Conservation (phyloP, 805 yeast species). For the Scheffersomyces lignosus region DNA sequence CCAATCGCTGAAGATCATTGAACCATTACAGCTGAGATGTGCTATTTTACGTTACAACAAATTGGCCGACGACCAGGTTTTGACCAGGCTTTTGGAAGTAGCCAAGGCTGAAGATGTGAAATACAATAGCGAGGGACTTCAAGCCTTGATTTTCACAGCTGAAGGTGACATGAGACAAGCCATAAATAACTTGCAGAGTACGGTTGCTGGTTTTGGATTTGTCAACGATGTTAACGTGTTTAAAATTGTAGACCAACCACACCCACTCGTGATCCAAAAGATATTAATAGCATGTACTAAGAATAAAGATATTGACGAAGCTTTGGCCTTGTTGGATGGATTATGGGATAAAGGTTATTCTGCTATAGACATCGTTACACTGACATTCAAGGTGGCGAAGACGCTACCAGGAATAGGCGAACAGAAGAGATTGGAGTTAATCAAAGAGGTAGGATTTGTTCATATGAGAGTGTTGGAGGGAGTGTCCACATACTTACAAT, state of each 20-base stretch:
- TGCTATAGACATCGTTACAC: constrained; percentile 88
- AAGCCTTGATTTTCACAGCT: constrained; percentile 90
- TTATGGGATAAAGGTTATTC: constrained; percentile 91
- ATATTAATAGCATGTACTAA: constrained; percentile 48
- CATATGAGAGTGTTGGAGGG: constrained; percentile 95
- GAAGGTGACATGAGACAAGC: constrained; percentile 99
- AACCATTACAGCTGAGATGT: constrained; percentile 94
- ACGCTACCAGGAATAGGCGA: constrained; percentile 69
- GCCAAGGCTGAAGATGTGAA: constrained; percentile 68
- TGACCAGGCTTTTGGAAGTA: constrained; percentile 71
- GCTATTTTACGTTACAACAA: constrained; percentile 86
- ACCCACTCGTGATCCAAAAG: constrained; percentile 78
- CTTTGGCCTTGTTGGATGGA: constrained; percentile 60
- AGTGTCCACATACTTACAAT: constrained; percentile 80
- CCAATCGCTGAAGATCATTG: constrained; percentile 90
- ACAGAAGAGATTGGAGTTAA: constrained; percentile 66
- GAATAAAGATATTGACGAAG: constrained; percentile 54
- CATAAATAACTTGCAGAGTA: constrained; percentile 87
- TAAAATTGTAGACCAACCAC: constrained; percentile 94
- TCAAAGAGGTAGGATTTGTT: constrained; percentile 83
- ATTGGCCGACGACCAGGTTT: constrained; percentile 80
- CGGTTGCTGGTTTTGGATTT: constrained; percentile 88
- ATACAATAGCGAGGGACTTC: constrained; percentile 85
- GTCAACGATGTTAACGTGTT: constrained; percentile 93
- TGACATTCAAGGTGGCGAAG: constrained; percentile 86